Percentiles rank a stretch among this genome's conserved stretches.
These are phyloP conservation scores for Aspergillus latus DNA, from an alignment of 2,329 filamentous ascomycete genomes.

Conservation along the genomic window DNA sequence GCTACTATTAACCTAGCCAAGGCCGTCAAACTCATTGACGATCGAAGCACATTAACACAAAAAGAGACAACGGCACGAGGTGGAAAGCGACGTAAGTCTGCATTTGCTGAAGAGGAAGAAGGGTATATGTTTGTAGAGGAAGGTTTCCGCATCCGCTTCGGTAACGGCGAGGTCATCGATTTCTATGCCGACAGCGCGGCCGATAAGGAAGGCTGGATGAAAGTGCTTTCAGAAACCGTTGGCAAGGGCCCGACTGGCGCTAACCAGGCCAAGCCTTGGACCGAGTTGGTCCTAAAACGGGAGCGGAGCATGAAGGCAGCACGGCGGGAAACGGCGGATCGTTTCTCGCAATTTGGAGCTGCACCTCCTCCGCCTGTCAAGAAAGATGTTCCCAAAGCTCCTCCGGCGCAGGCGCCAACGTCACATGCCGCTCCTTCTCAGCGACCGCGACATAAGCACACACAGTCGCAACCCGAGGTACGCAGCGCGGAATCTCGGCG, in stretches of 20 bases:
- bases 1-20: slow-evolving; percentile 96
- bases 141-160: slow-evolving; percentile 97
- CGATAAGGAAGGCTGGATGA: slow-evolving; percentile 95
- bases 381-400: slow-evolving; percentile 27
- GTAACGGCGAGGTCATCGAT: slow-evolving; percentile 96
- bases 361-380: slow-evolving; percentile 27
- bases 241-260: slow-evolving; percentile 53
- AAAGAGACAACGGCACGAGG: slow-evolving; percentile 75
- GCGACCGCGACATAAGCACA: slow-evolving; percentile 41
- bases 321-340: slow-evolving; percentile 31
- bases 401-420: slow-evolving; percentile 31
- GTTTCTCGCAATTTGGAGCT: slow-evolving; percentile 21
- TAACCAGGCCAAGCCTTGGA: slow-evolving; percentile 57
- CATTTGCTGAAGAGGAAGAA: slow-evolving; percentile 96
- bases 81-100: slow-evolving; percentile 83
- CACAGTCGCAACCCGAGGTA: slow-evolving; percentile 41
- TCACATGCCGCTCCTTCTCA: slow-evolving; percentile 17
- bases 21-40: slow-evolving; percentile 89
- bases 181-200: slow-evolving; percentile 90
- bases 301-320: slow-evolving; percentile 39
- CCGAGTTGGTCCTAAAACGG: slow-evolving; percentile 58
- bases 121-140: slow-evolving; percentile 99
- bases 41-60: slow-evolving; percentile 78
- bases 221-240: slow-evolving; percentile 71
- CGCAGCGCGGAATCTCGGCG: slow-evolving; percentile 37